Base-by-base conservation (phyloP, 805 yeast genomes). In the Candida bentonensis region DNA sequence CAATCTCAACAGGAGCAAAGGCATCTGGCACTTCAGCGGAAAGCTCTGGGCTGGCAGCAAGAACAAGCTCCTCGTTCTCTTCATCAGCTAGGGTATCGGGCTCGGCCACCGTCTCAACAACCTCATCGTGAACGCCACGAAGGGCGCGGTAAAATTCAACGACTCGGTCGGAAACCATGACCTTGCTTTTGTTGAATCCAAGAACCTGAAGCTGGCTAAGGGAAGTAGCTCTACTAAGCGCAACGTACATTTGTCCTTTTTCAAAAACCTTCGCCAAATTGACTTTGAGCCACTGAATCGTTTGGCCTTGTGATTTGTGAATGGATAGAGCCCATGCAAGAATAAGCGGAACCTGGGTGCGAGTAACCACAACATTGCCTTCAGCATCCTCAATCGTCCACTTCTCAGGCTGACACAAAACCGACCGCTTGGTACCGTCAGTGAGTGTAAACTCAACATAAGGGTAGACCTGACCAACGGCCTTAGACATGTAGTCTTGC, bases 291-390 rank as follows among this genome's bases (percentile, higher is more conserved):
- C 74, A 69, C 3, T 80, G 78, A 39, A 87, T 61, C 0, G 97
- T 83, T 61, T 89, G 88, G 1, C 98, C 98, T 60, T 89, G 98
- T 0, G 96, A 79, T 63, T 92, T 89, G 59, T 92, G 98, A 40
- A 92, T 88, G 0, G 96, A 87, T 39, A 92, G 62, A 0, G 98
- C 87, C 96, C 97, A 92, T 0, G 98, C 95, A n/a, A 88, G 65
- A 53, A 89, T 78, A 44, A 92, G 64, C 0, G 98, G 98, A 2
- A 92, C 52, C 56, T 92, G 98, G 0, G 70, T 67, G 53, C 96
- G 68, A 1, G 81, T 69, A 0, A 84, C 95, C 13, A 85, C 51
- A 0, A 80, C 74, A 5, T 68, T 68, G 20, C 81, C 85, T 21
- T 69, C 64, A 43, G 82, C 86, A 60, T 86, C 94, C 50, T 80